Evolutionary conservation across 2,329 filamentous ascomycete genomes (phyloP).

Genomic region (Botrytis paeoniae): DNA sequence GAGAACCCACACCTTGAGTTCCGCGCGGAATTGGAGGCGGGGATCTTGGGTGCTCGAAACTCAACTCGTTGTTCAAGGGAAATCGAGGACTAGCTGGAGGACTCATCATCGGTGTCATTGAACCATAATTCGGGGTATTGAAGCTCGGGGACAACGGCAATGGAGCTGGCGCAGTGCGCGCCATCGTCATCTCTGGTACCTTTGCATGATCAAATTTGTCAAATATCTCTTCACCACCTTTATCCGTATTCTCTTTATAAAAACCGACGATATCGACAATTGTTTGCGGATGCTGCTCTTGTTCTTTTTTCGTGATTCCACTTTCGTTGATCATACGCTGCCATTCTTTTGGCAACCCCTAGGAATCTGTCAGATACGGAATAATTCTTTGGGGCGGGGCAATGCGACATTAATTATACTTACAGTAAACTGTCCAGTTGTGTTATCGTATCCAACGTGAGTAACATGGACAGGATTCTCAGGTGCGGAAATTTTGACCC

Average conservation of each 20-base stretch:
- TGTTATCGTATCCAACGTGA: slow-evolving; percentile 95
- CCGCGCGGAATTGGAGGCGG: slow-evolving; percentile 78
- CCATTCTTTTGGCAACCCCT: slow-evolving; percentile 98
- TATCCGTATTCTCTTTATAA: slow-evolving; percentile 90
- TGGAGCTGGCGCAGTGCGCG: slow-evolving; percentile 29
- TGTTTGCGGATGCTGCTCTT: slow-evolving; percentile 91
- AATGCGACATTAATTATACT: slow-evolving; percentile 23
- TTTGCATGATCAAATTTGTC: slow-evolving; percentile 94
- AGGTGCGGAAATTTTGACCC: slow-evolving; percentile 92
- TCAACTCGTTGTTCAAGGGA: slow-evolving; percentile 84
- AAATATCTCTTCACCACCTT: slow-evolving; percentile 73
- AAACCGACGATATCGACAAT: slow-evolving; percentile 95
- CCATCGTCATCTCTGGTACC: slow-evolving; percentile 51
- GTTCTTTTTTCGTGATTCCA: slow-evolving; percentile 93
- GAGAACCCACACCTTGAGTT: slow-evolving; percentile 36
- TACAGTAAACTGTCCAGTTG: slow-evolving; percentile 93
- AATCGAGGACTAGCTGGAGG: slow-evolving; percentile 83
- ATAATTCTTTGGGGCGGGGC: not conserved
- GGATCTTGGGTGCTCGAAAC: slow-evolving; percentile 94
- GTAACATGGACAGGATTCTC: slow-evolving; percentile 98
- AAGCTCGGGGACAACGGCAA: slow-evolving; percentile 41
- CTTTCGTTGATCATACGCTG: slow-evolving; percentile 92
- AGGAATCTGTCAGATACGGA: slow-evolving; percentile 19
- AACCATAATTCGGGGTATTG: slow-evolving; percentile 55
- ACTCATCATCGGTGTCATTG: slow-evolving; percentile 50